Evolutionary conservation across 257 asterid genomes (phyloP).

Genomic region (Anisodus tanguticus): DNA sequence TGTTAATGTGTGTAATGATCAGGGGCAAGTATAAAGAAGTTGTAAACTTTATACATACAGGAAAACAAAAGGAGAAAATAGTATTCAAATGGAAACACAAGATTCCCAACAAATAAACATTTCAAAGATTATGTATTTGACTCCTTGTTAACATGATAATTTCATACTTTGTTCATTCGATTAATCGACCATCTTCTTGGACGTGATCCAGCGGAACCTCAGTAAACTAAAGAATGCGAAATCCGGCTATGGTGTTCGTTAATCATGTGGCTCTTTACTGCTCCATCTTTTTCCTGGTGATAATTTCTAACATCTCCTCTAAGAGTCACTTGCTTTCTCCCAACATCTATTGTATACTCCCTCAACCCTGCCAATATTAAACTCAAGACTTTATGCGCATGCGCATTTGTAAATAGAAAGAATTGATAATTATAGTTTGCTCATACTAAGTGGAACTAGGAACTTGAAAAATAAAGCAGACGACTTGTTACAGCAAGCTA

Average conservation of each 20-base stretch:
- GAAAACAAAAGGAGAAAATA: neutral
- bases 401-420: too few relatives aligned
- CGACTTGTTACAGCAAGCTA: too few relatives aligned
- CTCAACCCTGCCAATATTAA: conserved; percentile 33
- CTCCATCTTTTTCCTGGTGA: neutral
- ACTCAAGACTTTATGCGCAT: neutral
- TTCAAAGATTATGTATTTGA: neutral
- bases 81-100: neutral
- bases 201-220: neutral
- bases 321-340: conserved; percentile 32
- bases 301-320: conserved; percentile 32
- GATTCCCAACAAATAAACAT: neutral
- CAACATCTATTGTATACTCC: conserved; percentile 37
- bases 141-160: neutral
- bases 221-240: neutral
- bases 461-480: neutral
- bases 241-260: conserved; percentile 5
- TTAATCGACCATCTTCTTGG: neutral
- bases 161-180: neutral
- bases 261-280: neutral
- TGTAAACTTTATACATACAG: neutral
- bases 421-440: too few relatives aligned
- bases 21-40: neutral
- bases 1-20: neutral
- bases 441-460: too few relatives aligned